Evolutionary conservation across 2,329 filamentous ascomycete species (phyloP).

Genomic region (Exophiala aquamarina): DNA sequence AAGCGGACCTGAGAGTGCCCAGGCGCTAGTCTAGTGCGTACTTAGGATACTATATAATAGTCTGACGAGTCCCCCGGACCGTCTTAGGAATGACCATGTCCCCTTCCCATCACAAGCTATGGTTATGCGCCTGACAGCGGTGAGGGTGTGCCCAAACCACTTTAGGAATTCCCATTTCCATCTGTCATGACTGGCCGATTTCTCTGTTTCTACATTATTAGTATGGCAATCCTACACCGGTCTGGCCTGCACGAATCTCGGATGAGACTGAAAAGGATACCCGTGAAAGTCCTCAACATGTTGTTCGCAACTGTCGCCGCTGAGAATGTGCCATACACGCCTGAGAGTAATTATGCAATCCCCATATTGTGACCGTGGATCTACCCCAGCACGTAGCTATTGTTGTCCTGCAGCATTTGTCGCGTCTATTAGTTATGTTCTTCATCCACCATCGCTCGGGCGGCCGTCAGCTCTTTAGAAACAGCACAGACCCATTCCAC

Average conservation of each 20-base stretch:
- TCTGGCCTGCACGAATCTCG: slow-evolving; percentile 34
- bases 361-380: slow-evolving; percentile 30
- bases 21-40: too few relatives aligned
- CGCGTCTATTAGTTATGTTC: slow-evolving; percentile 14
- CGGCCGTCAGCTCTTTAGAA: slow-evolving; percentile 25
- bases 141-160: too few relatives aligned
- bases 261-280: slow-evolving; percentile 30
- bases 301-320: slow-evolving; percentile 28
- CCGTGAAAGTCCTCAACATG: slow-evolving; percentile 30
- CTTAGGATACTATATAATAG: too few relatives aligned
- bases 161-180: too few relatives aligned
- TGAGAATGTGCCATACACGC: slow-evolving; percentile 26
- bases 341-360: slow-evolving; percentile 27
- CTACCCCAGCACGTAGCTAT: slow-evolving; percentile 28
- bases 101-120: too few relatives aligned
- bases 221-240: too few relatives aligned
- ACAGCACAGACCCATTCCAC: slow-evolving; percentile 18
- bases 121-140: too few relatives aligned
- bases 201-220: too few relatives aligned
- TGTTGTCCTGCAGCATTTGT: slow-evolving; percentile 21
- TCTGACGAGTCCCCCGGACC: too few relatives aligned
- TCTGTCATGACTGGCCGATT: too few relatives aligned
- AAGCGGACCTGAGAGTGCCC: too few relatives aligned
- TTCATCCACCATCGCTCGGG: slow-evolving; percentile 30
- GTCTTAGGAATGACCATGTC: too few relatives aligned